Base-by-base conservation (phyloP, 768 basidiomycete genomes). In the Ramaria rubella region DNA sequence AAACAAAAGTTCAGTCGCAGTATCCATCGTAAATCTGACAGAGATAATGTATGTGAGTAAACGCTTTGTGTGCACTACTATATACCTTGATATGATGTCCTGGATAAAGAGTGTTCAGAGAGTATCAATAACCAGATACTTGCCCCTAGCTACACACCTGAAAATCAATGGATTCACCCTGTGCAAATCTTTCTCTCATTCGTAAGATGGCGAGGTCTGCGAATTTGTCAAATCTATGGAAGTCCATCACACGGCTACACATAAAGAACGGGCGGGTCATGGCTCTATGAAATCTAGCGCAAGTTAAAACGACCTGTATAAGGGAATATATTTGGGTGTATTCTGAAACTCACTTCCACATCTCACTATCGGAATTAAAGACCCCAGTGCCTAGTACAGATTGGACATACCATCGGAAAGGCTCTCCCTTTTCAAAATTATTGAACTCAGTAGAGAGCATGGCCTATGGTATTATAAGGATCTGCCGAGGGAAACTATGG, bases 261-360 rank as follows among this genome's bases (percentile, higher is more conserved):
- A 71, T 78, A 64, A 85, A 85, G 71, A 81, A 81, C 1, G 85
- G 82, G 0, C 84, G 77, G 0, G 81, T 80, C 67, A 83, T 82
- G 5, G 76, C 76, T n/a, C 82, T 78, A 61, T 84, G 82, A 61
- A 83, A 83, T 62, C 78, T 79, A 65, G 4, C 4, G 9, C 19
- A 30, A 3, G 8, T 48, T 17, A 5, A 3, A 1, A 19, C 17
- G 46, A 24, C 8, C 8, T 21, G 15, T 8, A 7, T n/a, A 8
- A 15, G 71, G 65, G 15, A 65, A 62, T 34, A 63, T 34, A 23
- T 49, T 19, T 51, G 59, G 33, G 7, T 2, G 26, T n/a, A 7
- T 23, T n/a, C n/a, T 49, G 33, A 19, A 12, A n/a, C 53, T 14
- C 56, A 58, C 58, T 54, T 58, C 58, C 58, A 58, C 38, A 54